phyloP scores from a whole-genome alignment of 768 basidiomycete genomes.

The Lentinula boryana region DNA sequence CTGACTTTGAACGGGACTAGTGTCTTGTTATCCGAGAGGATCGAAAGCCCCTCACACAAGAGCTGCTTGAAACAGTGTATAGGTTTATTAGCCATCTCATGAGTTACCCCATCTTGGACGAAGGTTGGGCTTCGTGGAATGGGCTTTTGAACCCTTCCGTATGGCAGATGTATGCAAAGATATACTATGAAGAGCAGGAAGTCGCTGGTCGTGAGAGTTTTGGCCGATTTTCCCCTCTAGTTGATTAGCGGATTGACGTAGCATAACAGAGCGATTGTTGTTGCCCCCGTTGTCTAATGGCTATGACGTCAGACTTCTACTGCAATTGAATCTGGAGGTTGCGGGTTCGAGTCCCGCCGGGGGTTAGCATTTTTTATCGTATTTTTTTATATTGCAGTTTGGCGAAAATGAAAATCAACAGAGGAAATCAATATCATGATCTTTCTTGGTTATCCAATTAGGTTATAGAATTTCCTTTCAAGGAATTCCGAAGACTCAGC shows the following conservation, averaged over 20 bases:
- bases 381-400: not conserved
- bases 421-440: too few species aligned
- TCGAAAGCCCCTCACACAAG: not conserved
- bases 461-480: too few species aligned
- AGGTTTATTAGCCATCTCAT: not conserved
- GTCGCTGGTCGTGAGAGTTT: not conserved
- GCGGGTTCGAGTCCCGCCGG: not conserved
- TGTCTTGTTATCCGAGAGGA: not conserved
- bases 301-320: constrained; percentile 3
- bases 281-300: not conserved
- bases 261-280: not conserved
- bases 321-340: not conserved
- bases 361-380: not conserved
- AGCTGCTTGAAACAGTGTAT: not conserved
- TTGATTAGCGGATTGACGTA: not conserved
- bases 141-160: not conserved
- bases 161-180: not conserved
- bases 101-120: not conserved
- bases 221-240: not conserved
- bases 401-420: not conserved
- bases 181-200: not conserved
- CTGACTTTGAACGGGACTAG: not conserved
- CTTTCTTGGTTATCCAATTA: too few species aligned
- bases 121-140: not conserved
- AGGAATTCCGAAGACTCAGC: too few species aligned